A percentile compares a stretch with the other conserved stretches of the same genome.
Conservation (phyloP, 805 yeast species). For the Maudiozyma pseudohumilis region DNA sequence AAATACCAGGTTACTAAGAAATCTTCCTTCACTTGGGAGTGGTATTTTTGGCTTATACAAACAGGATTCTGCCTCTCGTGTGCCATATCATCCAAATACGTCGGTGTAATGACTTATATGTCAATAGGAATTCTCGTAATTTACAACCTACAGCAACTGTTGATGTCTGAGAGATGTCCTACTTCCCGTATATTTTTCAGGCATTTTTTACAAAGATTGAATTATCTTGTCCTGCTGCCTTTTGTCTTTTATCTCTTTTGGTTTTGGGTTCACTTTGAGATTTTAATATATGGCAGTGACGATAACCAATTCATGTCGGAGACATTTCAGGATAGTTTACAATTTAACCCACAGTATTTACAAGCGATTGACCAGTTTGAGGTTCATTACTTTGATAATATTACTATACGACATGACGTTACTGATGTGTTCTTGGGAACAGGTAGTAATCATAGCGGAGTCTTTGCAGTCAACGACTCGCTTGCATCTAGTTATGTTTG, state of each 20-base stretch:
- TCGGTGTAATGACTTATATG: slow-evolving; percentile 84
- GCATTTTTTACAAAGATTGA: slow-evolving; percentile 69
- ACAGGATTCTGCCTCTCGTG: slow-evolving; percentile 84
- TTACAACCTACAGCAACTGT: slow-evolving; percentile 77
- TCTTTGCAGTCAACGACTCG: slow-evolving; percentile 53
- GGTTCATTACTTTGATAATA: slow-evolving; percentile 63
- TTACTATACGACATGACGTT: slow-evolving; percentile 72
- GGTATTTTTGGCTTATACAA: slow-evolving; percentile 81
- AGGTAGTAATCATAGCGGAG: slow-evolving; percentile 81
- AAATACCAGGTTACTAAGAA: slow-evolving; percentile 41
- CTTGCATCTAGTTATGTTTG: slow-evolving; percentile 63
- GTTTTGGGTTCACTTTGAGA: slow-evolving; percentile 84
- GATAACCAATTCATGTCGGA: slow-evolving; percentile 92
- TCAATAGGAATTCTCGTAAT: slow-evolving; percentile 80
- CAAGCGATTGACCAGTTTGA: slow-evolving; percentile 53
- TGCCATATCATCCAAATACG: slow-evolving; percentile 91
- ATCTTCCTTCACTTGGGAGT: slow-evolving; percentile 43
- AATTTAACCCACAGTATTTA: slow-evolving; percentile 53
- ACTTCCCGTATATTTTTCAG: slow-evolving; percentile 39
- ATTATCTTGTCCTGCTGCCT: slow-evolving; percentile 70
- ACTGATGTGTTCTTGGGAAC: slow-evolving; percentile 78
- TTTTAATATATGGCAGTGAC: slow-evolving; percentile 80
- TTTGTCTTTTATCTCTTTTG: slow-evolving; percentile 72
- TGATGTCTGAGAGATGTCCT: slow-evolving; percentile 54
- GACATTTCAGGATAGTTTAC: slow-evolving; percentile 84